These are phyloP conservation scores for Magnaporthiopsis incrustans DNA, from an alignment of 2,329 filamentous ascomycete genomes.

Conservation along the genomic window DNA sequence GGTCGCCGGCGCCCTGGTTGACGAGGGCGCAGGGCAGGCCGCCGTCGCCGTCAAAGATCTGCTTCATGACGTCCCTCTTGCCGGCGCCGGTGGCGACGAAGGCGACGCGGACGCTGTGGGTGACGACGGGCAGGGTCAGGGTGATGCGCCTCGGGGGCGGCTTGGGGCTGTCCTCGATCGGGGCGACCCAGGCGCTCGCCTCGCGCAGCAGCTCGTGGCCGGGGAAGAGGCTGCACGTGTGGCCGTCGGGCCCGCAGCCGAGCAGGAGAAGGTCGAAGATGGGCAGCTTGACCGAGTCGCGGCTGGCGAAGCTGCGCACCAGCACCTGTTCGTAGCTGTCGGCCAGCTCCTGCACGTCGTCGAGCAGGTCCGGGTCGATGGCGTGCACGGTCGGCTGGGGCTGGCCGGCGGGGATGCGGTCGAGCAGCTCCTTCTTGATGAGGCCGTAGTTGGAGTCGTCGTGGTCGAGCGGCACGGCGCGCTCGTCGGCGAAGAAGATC, in stretches of 20 bases:
- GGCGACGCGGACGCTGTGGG: slow-evolving; percentile 75
- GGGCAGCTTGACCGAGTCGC: slow-evolving; percentile 89
- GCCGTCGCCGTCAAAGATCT: slow-evolving; percentile 81
- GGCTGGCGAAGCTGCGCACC: slow-evolving; percentile 76
- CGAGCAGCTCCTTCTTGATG: slow-evolving; percentile 77
- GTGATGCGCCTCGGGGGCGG: slow-evolving; percentile 87
- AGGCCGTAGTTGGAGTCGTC: slow-evolving; percentile 90
- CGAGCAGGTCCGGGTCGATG: slow-evolving; percentile 57
- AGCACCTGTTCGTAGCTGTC: slow-evolving; percentile 89
- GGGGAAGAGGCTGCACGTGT: slow-evolving; percentile 95
- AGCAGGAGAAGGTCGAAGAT: slow-evolving; percentile 92
- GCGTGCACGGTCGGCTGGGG: slow-evolving; percentile 67
- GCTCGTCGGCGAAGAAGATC: slow-evolving; percentile 97
- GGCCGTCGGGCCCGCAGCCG: slow-evolving; percentile 90
- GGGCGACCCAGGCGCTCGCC: slow-evolving; percentile 81
- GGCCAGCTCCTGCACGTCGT: slow-evolving; percentile 84
- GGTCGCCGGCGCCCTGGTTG: slow-evolving; percentile 75
- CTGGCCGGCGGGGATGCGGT: slow-evolving; percentile 68
- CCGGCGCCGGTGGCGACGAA: slow-evolving; percentile 85
- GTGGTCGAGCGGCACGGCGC: slow-evolving; percentile 85
- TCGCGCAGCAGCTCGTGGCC: slow-evolving; percentile 81
- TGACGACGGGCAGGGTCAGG: slow-evolving; percentile 82
- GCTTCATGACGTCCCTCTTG: slow-evolving; percentile 87
- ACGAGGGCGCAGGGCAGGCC: slow-evolving; percentile 80
- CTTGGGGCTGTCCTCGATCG: slow-evolving; percentile 91